These are phyloP conservation scores for Sporobolomyces roseus DNA, from an alignment of 768 basidiomycete genomes.

Conservation along the genomic window DNA sequence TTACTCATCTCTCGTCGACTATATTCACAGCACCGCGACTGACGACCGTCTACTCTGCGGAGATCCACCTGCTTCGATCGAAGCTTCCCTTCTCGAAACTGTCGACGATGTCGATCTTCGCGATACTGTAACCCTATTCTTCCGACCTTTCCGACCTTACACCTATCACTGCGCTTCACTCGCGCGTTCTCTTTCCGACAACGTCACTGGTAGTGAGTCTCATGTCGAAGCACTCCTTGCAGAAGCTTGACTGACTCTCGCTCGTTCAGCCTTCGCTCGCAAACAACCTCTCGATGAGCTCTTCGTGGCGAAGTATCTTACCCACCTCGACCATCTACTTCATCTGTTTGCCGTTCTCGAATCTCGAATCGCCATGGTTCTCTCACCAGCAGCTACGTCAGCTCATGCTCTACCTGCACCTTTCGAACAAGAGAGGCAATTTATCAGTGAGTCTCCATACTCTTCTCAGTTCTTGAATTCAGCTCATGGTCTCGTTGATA, in stretches of 20 bases:
- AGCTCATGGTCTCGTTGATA: background rate
- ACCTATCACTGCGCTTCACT: slow-evolving; percentile 35
- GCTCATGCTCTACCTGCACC: slow-evolving; percentile 35
- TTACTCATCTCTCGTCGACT: background rate
- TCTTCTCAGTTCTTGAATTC: background rate
- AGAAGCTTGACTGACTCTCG: no score
- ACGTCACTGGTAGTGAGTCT: slow-evolving; percentile 35
- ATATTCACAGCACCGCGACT: slow-evolving; percentile 10
- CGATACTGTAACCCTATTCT: slow-evolving; percentile 39
- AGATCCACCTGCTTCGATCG: slow-evolving; percentile 27
- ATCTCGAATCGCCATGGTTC: slow-evolving; percentile 32
- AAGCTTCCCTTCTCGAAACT: slow-evolving; percentile 32
- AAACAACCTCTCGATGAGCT: slow-evolving; percentile 33
- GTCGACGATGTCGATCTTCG: slow-evolving; percentile 41
- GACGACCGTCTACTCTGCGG: slow-evolving; percentile 39
- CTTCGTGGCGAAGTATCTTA: slow-evolving; percentile 29
- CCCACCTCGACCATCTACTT: slow-evolving; percentile 33
- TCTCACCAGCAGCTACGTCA: slow-evolving; percentile 31
- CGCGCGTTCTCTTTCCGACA: slow-evolving; percentile 31
- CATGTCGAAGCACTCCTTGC: no score
- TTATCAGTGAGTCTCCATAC: slow-evolving; percentile 29
- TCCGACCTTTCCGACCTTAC: slow-evolving; percentile 31
- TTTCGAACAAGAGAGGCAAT: slow-evolving; percentile 32
- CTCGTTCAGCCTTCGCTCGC: slow-evolving; percentile 27
- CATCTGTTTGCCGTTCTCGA: slow-evolving; percentile 38